phyloP scores from a whole-genome alignment of 306 rosid species.

The Neltuma alba region DNA sequence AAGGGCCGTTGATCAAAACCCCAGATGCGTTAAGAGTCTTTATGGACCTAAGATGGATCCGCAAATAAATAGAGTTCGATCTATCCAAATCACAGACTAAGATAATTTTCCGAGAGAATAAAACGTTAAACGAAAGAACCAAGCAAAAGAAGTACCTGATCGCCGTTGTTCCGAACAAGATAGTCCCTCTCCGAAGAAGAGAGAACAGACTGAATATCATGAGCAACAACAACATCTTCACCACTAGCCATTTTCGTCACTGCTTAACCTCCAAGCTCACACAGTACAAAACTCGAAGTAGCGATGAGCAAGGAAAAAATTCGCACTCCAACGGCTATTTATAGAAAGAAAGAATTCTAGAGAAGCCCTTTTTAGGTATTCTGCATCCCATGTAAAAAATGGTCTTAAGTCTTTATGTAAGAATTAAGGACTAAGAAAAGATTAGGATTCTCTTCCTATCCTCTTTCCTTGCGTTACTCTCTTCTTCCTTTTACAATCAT shows the following conservation, averaged over 20 bases:
- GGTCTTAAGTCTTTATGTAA: no score
- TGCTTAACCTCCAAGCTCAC: no score
- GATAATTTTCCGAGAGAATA: background rate
- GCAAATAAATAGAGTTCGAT: background rate
- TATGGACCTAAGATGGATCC: no score
- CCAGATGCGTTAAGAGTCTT: background rate
- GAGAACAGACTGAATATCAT: conserved; percentile 51
- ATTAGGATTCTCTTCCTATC: no score
- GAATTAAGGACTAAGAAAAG: no score
- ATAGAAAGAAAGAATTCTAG: background rate
- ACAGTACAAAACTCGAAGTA: no score
- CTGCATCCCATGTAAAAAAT: no score
- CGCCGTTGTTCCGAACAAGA: conserved; percentile 62
- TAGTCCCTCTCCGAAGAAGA: conserved; percentile 60
- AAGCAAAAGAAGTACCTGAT: conserved; percentile 54
- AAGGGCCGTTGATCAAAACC: background rate
- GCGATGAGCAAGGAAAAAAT: background rate
- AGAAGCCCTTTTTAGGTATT: no score
- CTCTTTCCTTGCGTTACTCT: no score
- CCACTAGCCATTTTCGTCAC: conserved; percentile 28
- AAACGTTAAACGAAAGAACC: background rate
- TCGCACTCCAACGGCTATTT: background rate
- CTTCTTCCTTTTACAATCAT: no score
- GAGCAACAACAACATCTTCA: background rate
- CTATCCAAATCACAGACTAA: background rate